These are phyloP conservation scores for Delphinella strobiligena DNA, from an alignment of 2,329 filamentous ascomycete species.

Conservation along the genomic window DNA sequence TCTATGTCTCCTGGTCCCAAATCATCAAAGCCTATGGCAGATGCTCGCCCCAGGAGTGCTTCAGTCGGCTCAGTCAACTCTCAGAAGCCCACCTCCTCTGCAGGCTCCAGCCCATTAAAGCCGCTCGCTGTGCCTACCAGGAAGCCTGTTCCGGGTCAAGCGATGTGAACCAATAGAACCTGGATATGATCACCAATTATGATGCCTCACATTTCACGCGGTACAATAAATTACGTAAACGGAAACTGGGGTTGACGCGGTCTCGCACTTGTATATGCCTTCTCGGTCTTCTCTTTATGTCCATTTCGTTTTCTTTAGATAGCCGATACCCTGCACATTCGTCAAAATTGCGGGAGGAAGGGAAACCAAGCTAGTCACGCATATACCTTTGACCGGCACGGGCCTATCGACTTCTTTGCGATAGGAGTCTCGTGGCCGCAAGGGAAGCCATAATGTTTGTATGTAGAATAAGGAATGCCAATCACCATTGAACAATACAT, in stretches of 20 bases:
- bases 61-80: constrained; percentile 3
- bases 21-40: not conserved
- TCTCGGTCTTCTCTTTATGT: not conserved
- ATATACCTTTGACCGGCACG: too few species aligned
- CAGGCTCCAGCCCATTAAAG: constrained; percentile 2
- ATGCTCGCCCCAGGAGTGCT: constrained; percentile 7
- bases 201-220: too few species aligned
- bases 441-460: not conserved
- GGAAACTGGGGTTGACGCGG: not conserved
- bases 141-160: constrained; percentile 37
- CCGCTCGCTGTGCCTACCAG: constrained; percentile 22
- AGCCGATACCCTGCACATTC: not conserved
- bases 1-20: not conserved
- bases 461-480: not conserved
- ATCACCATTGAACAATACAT: too few species aligned
- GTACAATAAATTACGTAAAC: too few species aligned
- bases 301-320: not conserved
- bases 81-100: not conserved
- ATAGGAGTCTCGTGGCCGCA: not conserved
- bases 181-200: too few species aligned
- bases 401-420: too few species aligned
- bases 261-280: too few species aligned
- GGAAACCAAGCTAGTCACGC: too few species aligned
- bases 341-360: too few species aligned
- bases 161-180: constrained; percentile 27